A percentile compares a stretch with the other conserved stretches of the same genome.
phyloP scores from a whole-genome alignment of 441 rosid genomes.

The Pelargonium myrrhifolium region DNA sequence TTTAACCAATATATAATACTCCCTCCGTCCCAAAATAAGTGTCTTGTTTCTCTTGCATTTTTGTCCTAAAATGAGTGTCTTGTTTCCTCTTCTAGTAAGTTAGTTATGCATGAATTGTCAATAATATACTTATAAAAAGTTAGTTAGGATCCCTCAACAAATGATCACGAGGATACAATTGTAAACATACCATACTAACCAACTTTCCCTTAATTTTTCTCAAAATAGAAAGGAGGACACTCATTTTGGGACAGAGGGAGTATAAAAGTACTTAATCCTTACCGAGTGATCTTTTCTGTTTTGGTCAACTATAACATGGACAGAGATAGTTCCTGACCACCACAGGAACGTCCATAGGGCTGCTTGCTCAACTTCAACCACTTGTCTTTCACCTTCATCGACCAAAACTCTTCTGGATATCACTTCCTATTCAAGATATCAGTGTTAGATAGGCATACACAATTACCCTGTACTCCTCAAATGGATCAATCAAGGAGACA shows the following conservation, averaged over 20 bases:
- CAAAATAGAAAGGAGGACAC: no score
- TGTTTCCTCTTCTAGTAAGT: no score
- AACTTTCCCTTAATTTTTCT: no score
- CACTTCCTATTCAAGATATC: constrained; percentile 52
- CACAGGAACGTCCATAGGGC: constrained; percentile 87
- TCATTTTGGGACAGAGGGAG: no score
- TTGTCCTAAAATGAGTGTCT: no score
- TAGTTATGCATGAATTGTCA: no score
- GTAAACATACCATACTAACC: no score
- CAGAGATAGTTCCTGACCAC: constrained; percentile 93
- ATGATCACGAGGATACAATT: no score
- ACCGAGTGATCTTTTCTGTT: constrained; percentile 66
- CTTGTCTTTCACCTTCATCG: constrained; percentile 78
- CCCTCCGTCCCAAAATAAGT: no score
- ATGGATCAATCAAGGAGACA: not conserved
- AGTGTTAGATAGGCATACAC: constrained; percentile 3
- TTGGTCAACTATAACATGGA: constrained; percentile 77
- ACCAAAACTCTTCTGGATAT: constrained; percentile 58
- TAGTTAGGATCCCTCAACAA: no score
- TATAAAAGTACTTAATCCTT: constrained; percentile 20
- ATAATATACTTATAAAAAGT: no score
- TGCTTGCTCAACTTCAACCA: constrained; percentile 86
- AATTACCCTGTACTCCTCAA: constrained; percentile 7
- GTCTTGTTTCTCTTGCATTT: no score
- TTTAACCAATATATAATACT: not conserved